Base-by-base conservation (phyloP, 257 asterid genomes). In the Solanum bukasovii region DNA sequence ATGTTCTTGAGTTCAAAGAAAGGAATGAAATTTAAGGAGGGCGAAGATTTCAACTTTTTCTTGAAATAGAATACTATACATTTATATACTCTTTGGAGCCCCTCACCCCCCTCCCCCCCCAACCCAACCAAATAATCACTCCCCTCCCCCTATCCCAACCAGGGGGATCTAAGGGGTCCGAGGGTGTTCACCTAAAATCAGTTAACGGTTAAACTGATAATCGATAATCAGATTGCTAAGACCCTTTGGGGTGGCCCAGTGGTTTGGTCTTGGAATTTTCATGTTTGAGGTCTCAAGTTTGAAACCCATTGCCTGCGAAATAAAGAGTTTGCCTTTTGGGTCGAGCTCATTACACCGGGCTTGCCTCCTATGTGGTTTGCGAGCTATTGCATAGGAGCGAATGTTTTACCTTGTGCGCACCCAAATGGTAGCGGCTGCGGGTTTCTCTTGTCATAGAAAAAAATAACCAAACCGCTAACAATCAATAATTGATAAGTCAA, bases 1-100 rank as follows among this genome's bases (percentile, higher is more conserved):
- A 90, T 90, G 90, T 88, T 92, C 91, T 42, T 78, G 87, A 61
- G 72, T 75, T 75, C 84, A 82, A 89, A 83, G 89, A 87, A 91
- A 89, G 82, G 89, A 86, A 89, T 74, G 40, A 29, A 84, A 86
- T n/a, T 73, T n/a, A 46, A 61, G 84, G 71, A 71, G 13, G 84
- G 73, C 13, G 44, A 46, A 25, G 52, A 71, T 63, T 49, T 33
- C 52, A 61, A 27, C 9, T 86, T 33, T 73, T 33, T 73, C 84
- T 49, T 82, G 10, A 49, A 81, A 82, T 82, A 18, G 44, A 82
- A 82, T 81, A 81, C 75, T 81, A 27, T 63, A 20, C 59, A 81
- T 82, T 49, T 82, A 82, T 81, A 29, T 82, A 49, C 29, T 49
- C 44, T 82, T 29, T 82, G 70, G 44, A 49, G 13, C 61, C 25